Conservation (phyloP, 2,329 filamentous ascomycete species). For the Penicillium sp. region DNA sequence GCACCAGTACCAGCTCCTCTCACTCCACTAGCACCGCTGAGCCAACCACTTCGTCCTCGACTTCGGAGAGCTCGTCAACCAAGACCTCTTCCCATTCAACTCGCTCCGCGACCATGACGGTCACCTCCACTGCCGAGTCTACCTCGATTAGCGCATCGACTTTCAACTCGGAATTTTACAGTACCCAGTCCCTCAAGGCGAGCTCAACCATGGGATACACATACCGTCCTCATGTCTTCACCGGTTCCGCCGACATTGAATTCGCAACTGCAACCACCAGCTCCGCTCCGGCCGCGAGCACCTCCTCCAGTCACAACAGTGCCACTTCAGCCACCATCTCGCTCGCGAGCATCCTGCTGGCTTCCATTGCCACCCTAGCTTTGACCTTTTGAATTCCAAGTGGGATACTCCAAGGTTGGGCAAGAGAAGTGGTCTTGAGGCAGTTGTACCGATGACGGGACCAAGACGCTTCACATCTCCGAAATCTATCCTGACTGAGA, state of each 20-base stretch:
- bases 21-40: not conserved
- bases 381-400: conserved; percentile 17
- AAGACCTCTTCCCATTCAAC: conserved; percentile 11
- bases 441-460: conserved; percentile 9
- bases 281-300: conserved; percentile 9
- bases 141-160: conserved; percentile 11
- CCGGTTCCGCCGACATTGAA: conserved; percentile 16
- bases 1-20: conserved; percentile 7
- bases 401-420: not conserved
- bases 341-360: conserved; percentile 18
- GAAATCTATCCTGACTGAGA: not conserved
- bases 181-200: conserved; percentile 15
- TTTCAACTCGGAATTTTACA: conserved; percentile 11
- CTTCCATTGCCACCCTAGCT: conserved; percentile 21
- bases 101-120: conserved; percentile 10
- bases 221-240: conserved; percentile 27
- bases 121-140: conserved; percentile 10
- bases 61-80: conserved; percentile 2
- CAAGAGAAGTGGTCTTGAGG: conserved; percentile 1
- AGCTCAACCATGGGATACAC: conserved; percentile 23
- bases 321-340: conserved; percentile 19
- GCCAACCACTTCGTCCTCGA: conserved; percentile 8
- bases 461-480: conserved; percentile 1
- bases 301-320: conserved; percentile 13
- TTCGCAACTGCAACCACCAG: conserved; percentile 8